Evolutionary conservation across 306 rosid genomes (phyloP).

Genomic region (Senna tora): DNA sequence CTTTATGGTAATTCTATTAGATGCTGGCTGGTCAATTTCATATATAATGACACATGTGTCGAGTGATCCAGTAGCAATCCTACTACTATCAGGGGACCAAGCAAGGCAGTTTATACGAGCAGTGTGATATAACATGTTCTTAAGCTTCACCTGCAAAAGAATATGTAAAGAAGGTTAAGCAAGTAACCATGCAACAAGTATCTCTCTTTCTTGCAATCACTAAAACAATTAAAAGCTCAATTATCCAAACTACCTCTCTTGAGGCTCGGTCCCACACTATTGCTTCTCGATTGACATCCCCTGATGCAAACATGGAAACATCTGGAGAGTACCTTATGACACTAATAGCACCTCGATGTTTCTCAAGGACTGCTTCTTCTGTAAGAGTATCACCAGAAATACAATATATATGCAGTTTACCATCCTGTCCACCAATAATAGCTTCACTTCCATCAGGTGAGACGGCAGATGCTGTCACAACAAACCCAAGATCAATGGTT

Average conservation of each 20-base stretch:
- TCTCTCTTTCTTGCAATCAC: slow-evolving; percentile 9
- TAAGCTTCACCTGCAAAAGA: slow-evolving; percentile 78
- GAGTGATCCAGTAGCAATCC: slow-evolving; percentile 93
- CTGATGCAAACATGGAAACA: slow-evolving; percentile 94
- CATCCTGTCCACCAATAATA: slow-evolving; percentile 90
- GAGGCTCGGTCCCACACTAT: slow-evolving; percentile 80
- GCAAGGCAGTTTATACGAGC: slow-evolving; percentile 95
- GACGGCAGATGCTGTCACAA: slow-evolving; percentile 79
- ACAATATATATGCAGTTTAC: slow-evolving; percentile 80
- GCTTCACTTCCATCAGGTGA: slow-evolving; percentile 97
- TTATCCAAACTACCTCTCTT: slow-evolving; percentile 57
- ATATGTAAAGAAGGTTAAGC: slow-evolving; percentile 23
- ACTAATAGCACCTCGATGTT: slow-evolving; percentile 89
- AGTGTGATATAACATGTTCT: slow-evolving; percentile 91
- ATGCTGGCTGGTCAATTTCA: slow-evolving; percentile 84
- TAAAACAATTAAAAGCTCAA: slow-evolving; percentile 24
- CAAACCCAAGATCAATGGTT: slow-evolving; percentile 80
- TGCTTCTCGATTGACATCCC: slow-evolving; percentile 95
- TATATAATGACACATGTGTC: slow-evolving; percentile 81
- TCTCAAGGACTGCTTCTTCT: slow-evolving; percentile 88
- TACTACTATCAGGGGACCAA: slow-evolving; percentile 87
- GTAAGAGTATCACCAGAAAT: slow-evolving; percentile 69
- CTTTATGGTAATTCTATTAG: slow-evolving; percentile 77
- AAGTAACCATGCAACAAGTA: neutral
- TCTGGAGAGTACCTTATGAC: slow-evolving; percentile 89